A percentile compares a stretch with the other conserved stretches of the same genome.
These are phyloP conservation scores for Pythium rishiriense DNA, from an alignment of 352 stramenopile genomes.

Conservation along the genomic window DNA sequence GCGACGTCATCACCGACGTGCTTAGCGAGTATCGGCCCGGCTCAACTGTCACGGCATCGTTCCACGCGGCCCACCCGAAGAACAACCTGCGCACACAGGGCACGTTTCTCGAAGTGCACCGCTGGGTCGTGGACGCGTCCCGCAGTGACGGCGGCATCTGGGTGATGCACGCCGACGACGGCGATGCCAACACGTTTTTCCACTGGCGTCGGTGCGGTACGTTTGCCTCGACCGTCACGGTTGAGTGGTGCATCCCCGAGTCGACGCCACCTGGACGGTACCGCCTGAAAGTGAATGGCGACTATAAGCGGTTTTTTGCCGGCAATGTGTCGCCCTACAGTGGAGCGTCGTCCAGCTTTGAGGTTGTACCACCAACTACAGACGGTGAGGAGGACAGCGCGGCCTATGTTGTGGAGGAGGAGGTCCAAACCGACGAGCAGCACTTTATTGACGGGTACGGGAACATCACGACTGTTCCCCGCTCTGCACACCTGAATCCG, in stretches of 20 bases:
- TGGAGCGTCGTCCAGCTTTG: constrained; percentile 62
- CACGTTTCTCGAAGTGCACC: constrained; percentile 80
- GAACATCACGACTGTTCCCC: background rate
- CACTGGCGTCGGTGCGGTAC: constrained; percentile 70
- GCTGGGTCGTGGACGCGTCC: constrained; percentile 48
- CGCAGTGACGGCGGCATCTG: constrained; percentile 50
- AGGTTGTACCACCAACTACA: constrained; percentile 28
- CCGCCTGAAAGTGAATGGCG: constrained; percentile 77
- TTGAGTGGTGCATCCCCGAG: constrained; percentile 70
- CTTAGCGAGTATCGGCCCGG: constrained; percentile 43
- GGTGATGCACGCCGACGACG: constrained; percentile 74
- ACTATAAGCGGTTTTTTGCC: constrained; percentile 75
- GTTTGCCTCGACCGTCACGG: constrained; percentile 63
- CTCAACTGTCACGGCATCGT: constrained; percentile 55
- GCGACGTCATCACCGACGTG: constrained; percentile 49
- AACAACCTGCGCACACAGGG: constrained; percentile 78
- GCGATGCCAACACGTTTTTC: constrained; percentile 74
- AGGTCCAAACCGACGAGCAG: background rate
- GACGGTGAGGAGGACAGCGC: background rate
- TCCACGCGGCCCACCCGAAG: constrained; percentile 80
- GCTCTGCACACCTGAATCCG: background rate
- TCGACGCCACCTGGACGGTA: constrained; percentile 52
- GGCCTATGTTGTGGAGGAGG: background rate
- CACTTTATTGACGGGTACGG: background rate
- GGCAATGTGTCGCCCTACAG: constrained; percentile 47